Conservation (phyloP, 805 yeast species). For the Candida berthetii region DNA sequence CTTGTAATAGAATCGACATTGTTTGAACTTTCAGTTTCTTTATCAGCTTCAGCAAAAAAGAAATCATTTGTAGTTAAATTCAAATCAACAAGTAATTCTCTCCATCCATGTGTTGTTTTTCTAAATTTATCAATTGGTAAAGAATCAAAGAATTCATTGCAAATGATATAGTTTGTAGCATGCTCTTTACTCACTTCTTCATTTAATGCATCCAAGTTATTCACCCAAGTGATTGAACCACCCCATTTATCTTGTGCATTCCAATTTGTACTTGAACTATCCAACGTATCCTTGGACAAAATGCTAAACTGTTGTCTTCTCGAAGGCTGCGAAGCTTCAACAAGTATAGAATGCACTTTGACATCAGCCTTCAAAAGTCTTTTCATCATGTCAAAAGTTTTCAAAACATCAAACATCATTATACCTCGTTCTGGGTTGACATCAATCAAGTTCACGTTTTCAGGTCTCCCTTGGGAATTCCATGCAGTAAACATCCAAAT, state of each 20-base stretch:
- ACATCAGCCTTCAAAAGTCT: conserved; percentile 24
- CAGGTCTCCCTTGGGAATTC: conserved; percentile 48
- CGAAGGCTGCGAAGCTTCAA: conserved; percentile 69
- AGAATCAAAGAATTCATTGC: conserved; percentile 88
- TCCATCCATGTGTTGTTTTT: conserved; percentile 65
- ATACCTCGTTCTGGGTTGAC: conserved; percentile 89
- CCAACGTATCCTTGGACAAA: conserved; percentile 33
- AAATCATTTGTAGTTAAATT: conserved; percentile 27
- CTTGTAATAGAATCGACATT: conserved; percentile 47
- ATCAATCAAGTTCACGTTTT: conserved; percentile 52
- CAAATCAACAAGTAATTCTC: conserved; percentile 67
- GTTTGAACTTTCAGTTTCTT: conserved; percentile 55
- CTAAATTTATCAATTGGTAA: conserved; percentile 69
- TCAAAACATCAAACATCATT: conserved; percentile 58
- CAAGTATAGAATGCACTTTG: conserved; percentile 34
- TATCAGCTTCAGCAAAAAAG: conserved; percentile 49
- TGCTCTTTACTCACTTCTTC: conserved; percentile 33
- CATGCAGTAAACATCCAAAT: conserved; percentile 61
- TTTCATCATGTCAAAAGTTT: conserved; percentile 36
- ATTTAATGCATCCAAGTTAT: background rate
- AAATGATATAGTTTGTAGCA: conserved; percentile 59
- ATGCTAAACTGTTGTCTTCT: conserved; percentile 46
- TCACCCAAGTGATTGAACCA: conserved; percentile 47
- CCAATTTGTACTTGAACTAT: conserved; percentile 8
- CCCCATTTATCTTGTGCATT: conserved; percentile 32